Percentiles rank a stretch among this genome's conserved stretches.
These are phyloP conservation scores for Spizellomyces sp. DNA, from an alignment of 192 early-diverging fungal genomes.

Conservation along the genomic window DNA sequence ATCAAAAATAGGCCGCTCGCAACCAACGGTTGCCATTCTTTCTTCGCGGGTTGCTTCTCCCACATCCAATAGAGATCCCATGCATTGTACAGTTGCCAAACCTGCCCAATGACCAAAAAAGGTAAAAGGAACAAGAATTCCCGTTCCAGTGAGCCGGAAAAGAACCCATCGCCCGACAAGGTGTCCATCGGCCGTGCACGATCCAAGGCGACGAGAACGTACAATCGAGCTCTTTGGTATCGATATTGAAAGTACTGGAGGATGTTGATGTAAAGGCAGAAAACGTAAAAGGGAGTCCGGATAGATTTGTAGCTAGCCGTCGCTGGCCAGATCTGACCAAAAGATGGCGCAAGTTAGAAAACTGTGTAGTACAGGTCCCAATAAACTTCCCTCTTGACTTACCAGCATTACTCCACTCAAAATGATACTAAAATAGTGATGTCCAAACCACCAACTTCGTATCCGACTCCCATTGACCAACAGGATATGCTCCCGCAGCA, in stretches of 20 bases:
- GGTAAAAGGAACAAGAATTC: slow-evolving; percentile 38
- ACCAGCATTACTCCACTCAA: slow-evolving; percentile 37
- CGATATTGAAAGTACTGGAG: slow-evolving; percentile 50
- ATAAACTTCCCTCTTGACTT: background rate
- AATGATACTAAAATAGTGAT: slow-evolving; percentile 46
- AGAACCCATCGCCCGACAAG: slow-evolving; percentile 45
- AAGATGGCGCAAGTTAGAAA: background rate
- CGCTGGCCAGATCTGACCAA: slow-evolving; percentile 37
- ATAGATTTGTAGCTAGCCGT: slow-evolving; percentile 27
- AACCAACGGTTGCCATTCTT: slow-evolving; percentile 27
- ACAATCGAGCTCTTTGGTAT: slow-evolving; percentile 44
- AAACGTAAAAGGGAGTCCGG: slow-evolving; percentile 33
- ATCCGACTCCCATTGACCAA: slow-evolving; percentile 47
- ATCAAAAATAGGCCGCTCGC: slow-evolving; percentile 32
- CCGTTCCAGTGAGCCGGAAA: slow-evolving; percentile 20
- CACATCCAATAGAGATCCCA: slow-evolving; percentile 23
- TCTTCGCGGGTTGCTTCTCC: slow-evolving; percentile 7
- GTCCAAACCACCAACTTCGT: slow-evolving; percentile 46
- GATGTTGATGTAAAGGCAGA: slow-evolving; percentile 36
- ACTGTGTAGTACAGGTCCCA: background rate
- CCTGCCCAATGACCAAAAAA: slow-evolving; percentile 40
- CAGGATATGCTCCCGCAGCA: slow-evolving; percentile 48
- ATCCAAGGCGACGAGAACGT: slow-evolving; percentile 48
- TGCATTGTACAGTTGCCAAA: slow-evolving; percentile 43
- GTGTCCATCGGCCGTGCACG: slow-evolving; percentile 51